Percentiles rank a stretch among this genome's conserved stretches.
These are phyloP conservation scores for Capsicum baccatum DNA, from an alignment of 257 asterid species.

Conservation along the genomic window DNA sequence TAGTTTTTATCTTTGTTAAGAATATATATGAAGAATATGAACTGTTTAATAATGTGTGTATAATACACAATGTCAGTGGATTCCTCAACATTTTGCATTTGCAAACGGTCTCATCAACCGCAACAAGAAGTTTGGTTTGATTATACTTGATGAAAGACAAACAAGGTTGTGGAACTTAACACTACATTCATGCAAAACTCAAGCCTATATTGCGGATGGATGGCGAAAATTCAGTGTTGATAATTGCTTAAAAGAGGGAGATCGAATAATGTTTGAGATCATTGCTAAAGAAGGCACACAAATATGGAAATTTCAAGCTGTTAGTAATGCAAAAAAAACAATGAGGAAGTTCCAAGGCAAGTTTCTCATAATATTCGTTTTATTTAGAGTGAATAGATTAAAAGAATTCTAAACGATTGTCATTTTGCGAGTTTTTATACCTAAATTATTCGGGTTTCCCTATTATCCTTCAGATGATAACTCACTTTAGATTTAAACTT, in stretches of 20 bases:
- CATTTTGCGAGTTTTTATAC: too few species aligned
- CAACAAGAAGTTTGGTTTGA: background rate
- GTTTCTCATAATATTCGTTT: background rate
- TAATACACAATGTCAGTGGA: background rate
- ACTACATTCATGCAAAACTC: background rate
- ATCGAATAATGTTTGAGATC: background rate
- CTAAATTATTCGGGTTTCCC: too few species aligned
- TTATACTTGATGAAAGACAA: background rate
- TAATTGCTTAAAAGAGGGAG: background rate
- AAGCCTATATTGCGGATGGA: background rate
- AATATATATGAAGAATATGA: background rate
- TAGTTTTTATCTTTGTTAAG: background rate
- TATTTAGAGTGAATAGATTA: background rate
- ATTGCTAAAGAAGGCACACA: background rate
- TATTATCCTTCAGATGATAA: too few species aligned
- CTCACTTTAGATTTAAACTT: too few species aligned
- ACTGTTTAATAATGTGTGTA: background rate
- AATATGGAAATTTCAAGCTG: background rate
- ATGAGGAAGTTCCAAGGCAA: background rate
- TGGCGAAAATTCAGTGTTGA: background rate
- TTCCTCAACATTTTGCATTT: constrained; percentile 1
- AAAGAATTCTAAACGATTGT: too few species aligned
- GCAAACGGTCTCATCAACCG: background rate
- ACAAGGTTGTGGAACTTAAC: constrained; percentile 5
- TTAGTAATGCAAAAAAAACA: background rate